Conservation (phyloP, 805 yeast genomes). For the Candida ortonii region DNA sequence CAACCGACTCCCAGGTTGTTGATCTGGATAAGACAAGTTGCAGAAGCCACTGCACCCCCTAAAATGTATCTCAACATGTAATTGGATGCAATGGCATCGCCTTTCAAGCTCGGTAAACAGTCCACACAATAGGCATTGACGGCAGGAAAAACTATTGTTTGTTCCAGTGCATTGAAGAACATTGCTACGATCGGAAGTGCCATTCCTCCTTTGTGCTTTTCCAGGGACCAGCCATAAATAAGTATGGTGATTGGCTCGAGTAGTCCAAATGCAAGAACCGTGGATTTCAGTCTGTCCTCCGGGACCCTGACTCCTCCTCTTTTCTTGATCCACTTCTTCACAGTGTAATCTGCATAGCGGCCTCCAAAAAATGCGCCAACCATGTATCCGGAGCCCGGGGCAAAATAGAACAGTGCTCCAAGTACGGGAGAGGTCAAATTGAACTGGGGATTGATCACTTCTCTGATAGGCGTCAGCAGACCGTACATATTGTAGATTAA, state of each 20-base stretch:
- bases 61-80: conserved; percentile 46
- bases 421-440: conserved; percentile 44
- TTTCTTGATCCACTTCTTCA: conserved; percentile 40
- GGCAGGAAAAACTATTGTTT: conserved; percentile 50
- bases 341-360: conserved; percentile 47
- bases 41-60: conserved; percentile 51
- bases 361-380: conserved; percentile 53
- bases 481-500: conserved; percentile 50
- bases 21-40: conserved; percentile 45
- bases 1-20: conserved; percentile 54
- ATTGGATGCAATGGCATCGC: conserved; percentile 56
- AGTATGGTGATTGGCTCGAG: conserved; percentile 44
- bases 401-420: conserved; percentile 52
- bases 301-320: conserved; percentile 45
- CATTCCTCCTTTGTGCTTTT: conserved; percentile 50
- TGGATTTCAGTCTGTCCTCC: conserved; percentile 49
- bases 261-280: conserved; percentile 39
- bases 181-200: conserved; percentile 50
- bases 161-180: conserved; percentile 49
- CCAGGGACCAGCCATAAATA: conserved; percentile 54
- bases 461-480: conserved; percentile 52
- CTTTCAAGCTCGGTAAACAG: conserved; percentile 50
- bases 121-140: conserved; percentile 59
- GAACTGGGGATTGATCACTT: conserved; percentile 56
- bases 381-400: conserved; percentile 57